Conservation (phyloP, 768 basidiomycete genomes). For the Amanita inopinata region DNA sequence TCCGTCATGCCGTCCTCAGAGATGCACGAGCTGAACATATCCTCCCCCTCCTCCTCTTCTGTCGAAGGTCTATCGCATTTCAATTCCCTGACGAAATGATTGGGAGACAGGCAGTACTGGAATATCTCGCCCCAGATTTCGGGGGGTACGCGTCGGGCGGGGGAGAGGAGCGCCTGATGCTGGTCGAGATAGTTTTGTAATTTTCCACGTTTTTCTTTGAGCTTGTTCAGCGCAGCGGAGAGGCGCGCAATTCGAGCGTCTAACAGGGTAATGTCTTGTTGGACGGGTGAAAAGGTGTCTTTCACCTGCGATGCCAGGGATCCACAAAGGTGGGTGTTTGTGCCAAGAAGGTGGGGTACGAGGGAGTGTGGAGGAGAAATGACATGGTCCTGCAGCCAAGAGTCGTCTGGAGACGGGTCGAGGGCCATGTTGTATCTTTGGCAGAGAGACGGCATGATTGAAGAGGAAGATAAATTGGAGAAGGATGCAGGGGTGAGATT, state of each 20-base stretch:
- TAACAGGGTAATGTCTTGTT: neutral
- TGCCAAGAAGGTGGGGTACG: slow-evolving; percentile 5
- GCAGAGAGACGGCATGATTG: neutral
- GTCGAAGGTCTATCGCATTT: neutral
- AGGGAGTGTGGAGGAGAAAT: neutral
- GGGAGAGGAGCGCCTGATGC: slow-evolving; percentile 1
- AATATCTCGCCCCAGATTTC: slow-evolving; percentile 8
- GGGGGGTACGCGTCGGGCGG: slow-evolving; percentile 1
- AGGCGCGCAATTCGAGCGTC: slow-evolving; percentile 3
- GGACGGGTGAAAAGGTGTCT: neutral
- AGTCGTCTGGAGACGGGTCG: neutral
- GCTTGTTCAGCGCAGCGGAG: neutral
- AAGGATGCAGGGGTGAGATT: no score
- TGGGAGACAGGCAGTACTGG: slow-evolving; percentile 3
- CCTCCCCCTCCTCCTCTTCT: neutral
- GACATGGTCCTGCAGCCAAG: neutral
- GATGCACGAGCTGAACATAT: neutral
- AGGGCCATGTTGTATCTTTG: neutral
- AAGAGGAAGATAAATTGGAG: no score
- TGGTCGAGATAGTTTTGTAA: slow-evolving; percentile 4
- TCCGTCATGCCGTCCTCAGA: neutral
- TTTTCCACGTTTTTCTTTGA: slow-evolving; percentile 1
- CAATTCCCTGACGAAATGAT: neutral
- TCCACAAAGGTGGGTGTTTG: neutral
- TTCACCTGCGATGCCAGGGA: neutral